Percentiles rank a stretch among this genome's conserved stretches.
phyloP scores from a whole-genome alignment of 768 basidiomycete genomes.

The Sporobolomyces pararoseus region DNA sequence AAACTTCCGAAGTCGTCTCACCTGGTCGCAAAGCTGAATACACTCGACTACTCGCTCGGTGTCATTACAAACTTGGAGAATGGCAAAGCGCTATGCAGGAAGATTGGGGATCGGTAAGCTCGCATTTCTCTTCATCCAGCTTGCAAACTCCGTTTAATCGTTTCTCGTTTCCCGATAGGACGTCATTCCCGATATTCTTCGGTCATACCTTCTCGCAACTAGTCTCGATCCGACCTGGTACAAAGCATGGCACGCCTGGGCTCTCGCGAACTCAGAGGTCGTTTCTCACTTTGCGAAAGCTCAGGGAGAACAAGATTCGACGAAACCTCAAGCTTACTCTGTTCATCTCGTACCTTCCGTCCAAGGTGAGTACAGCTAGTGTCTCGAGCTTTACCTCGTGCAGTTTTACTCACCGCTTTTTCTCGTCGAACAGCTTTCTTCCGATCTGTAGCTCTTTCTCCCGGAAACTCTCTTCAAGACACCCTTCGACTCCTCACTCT shows the following conservation, averaged over 20 bases:
- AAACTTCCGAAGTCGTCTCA: constrained; percentile 46
- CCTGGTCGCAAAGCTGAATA: constrained; percentile 59
- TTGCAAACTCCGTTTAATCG: neutral
- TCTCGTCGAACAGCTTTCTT: constrained; percentile 59
- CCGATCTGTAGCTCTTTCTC: constrained; percentile 83
- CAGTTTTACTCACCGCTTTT: too few relatives aligned
- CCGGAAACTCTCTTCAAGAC: constrained; percentile 88
- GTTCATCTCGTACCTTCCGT: constrained; percentile 87
- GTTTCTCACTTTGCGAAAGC: constrained; percentile 72
- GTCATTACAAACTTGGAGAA: constrained; percentile 91
- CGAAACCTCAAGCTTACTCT: constrained; percentile 63
- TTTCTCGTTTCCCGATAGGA: constrained; percentile 54
- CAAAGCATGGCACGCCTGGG: constrained; percentile 99
- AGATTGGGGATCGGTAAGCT: constrained; percentile 71
- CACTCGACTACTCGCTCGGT: constrained; percentile 85
- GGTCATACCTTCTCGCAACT: constrained; percentile 79
- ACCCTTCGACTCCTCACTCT: constrained; percentile 85
- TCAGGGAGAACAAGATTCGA: constrained; percentile 55
- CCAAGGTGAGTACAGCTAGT: constrained; percentile 67
- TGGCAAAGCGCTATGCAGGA: constrained; percentile 82
- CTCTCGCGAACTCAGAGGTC: constrained; percentile 91
- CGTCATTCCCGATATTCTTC: constrained; percentile 74
- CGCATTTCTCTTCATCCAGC: neutral
- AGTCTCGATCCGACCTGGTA: constrained; percentile 94
- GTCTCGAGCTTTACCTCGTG: too few relatives aligned